Evolutionary conservation across 2,329 filamentous ascomycete genomes (phyloP).

Genomic region (Ustulina deusta): DNA sequence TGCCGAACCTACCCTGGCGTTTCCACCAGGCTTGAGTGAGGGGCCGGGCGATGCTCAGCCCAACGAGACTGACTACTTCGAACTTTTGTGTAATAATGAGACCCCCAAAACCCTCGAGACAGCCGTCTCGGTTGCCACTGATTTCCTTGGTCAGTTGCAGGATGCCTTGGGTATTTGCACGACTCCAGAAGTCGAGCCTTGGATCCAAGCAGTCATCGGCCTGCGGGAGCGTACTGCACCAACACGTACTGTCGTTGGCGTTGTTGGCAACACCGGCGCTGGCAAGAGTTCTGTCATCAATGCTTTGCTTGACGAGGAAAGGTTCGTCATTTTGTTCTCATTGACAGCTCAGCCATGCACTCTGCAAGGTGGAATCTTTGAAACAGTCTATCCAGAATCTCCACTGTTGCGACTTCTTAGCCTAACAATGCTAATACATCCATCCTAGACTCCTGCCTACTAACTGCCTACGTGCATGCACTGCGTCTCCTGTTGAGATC

Average conservation of each 20-base stretch:
- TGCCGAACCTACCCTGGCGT: neutral
- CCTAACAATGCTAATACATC: constrained; percentile 2
- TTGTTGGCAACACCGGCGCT: constrained; percentile 71
- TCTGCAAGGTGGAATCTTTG: neutral
- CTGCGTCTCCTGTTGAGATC: constrained; percentile 47
- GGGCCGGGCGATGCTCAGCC: constrained; percentile 5
- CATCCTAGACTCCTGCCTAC: constrained; percentile 43
- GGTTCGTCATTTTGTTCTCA: constrained; percentile 42
- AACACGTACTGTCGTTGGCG: constrained; percentile 63
- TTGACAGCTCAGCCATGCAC: neutral
- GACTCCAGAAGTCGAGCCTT: constrained; percentile 43
- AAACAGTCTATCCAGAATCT: neutral
- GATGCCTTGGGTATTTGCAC: constrained; percentile 23
- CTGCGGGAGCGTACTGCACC: constrained; percentile 55
- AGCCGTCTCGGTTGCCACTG: constrained; percentile 38
- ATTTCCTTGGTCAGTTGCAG: constrained; percentile 40
- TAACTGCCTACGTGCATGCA: constrained; percentile 48
- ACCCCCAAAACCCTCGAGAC: constrained; percentile 41
- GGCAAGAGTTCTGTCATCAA: constrained; percentile 74
- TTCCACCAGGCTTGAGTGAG: constrained; percentile 2
- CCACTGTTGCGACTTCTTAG: neutral
- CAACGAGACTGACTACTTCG: constrained; percentile 36
- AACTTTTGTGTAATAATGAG: constrained; percentile 36
- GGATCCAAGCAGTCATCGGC: constrained; percentile 57
- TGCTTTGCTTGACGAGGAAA: constrained; percentile 70